Evolutionary conservation across 768 basidiomycete genomes (phyloP).

Genomic region (Lentinula edodes): DNA sequence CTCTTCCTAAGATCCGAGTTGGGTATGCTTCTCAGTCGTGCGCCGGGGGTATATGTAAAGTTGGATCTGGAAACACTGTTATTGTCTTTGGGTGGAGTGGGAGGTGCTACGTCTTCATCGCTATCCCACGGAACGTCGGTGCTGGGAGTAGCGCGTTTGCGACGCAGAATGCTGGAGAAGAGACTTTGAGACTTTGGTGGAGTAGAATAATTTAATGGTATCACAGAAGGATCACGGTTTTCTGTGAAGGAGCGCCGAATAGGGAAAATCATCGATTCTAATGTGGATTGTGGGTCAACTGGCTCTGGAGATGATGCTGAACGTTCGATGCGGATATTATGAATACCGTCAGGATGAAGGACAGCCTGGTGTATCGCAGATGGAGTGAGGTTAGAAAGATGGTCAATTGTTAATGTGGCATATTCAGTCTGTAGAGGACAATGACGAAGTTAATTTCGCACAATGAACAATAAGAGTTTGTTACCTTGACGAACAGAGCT

Average conservation of each 20-base stretch:
- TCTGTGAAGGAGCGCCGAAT: constrained; percentile 29
- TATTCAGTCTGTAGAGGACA: constrained; percentile 34
- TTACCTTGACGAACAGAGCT: constrained; percentile 36
- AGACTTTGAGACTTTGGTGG: constrained; percentile 24
- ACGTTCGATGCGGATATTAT: constrained; percentile 6
- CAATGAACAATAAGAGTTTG: constrained; percentile 13
- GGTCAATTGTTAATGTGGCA: constrained; percentile 40
- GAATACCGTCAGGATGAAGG: constrained; percentile 18
- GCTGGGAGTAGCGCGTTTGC: constrained; percentile 20
- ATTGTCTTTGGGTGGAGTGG: constrained; percentile 43
- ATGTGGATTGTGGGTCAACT: constrained; percentile 8
- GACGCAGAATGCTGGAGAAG: constrained; percentile 31
- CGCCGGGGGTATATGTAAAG: not conserved
- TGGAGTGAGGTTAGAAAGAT: constrained; percentile 36
- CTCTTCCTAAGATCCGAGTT: constrained; percentile 20
- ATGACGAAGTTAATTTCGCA: constrained; percentile 9
- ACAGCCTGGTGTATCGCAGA: constrained; percentile 32
- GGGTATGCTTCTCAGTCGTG: constrained; percentile 2
- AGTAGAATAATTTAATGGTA: constrained; percentile 4
- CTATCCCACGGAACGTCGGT: constrained; percentile 11
- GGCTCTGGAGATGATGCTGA: constrained; percentile 10
- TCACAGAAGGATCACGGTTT: constrained; percentile 19
- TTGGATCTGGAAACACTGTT: constrained; percentile 11
- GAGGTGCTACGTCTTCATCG: constrained; percentile 25
- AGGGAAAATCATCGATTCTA: constrained; percentile 17